Conservation (phyloP, 257 asterid genomes). For the Nicotiana otophora region DNA sequence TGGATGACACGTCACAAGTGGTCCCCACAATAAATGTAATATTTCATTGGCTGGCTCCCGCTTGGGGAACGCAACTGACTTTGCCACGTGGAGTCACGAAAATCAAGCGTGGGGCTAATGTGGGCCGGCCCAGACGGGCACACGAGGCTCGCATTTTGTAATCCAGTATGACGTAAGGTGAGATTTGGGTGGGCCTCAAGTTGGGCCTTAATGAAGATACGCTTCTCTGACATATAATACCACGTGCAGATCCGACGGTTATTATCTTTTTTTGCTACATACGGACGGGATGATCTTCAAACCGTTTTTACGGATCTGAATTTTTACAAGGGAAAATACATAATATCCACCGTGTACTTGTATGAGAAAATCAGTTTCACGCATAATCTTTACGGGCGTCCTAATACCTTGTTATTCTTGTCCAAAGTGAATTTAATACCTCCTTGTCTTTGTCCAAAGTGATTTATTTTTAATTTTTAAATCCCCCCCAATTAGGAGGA, state of each 20-base stretch:
- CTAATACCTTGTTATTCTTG: no score
- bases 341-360: no score
- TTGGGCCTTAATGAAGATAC: conserved; percentile 15
- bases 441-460: no score
- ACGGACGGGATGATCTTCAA: neutral
- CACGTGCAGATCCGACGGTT: conserved; percentile 56
- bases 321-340: no score
- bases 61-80: neutral
- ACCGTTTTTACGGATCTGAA: neutral
- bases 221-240: conserved; percentile 32
- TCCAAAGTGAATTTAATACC: no score
- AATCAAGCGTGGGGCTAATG: conserved; percentile 16
- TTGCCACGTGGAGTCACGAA: neutral
- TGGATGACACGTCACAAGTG: neutral
- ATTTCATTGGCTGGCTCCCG: neutral
- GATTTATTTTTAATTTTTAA: no score
- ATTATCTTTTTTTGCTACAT: neutral
- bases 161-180: conserved; percentile 20
- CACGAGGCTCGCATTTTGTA: conserved; percentile 40
- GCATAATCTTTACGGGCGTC: no score
- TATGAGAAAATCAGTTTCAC: no score
- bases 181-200: conserved; percentile 28
- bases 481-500: no score
- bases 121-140: conserved; percentile 60
- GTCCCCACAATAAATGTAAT: neutral